phyloP scores from a whole-genome alignment of 441 rosid genomes.

The Euphorbia schlechtendalii region DNA sequence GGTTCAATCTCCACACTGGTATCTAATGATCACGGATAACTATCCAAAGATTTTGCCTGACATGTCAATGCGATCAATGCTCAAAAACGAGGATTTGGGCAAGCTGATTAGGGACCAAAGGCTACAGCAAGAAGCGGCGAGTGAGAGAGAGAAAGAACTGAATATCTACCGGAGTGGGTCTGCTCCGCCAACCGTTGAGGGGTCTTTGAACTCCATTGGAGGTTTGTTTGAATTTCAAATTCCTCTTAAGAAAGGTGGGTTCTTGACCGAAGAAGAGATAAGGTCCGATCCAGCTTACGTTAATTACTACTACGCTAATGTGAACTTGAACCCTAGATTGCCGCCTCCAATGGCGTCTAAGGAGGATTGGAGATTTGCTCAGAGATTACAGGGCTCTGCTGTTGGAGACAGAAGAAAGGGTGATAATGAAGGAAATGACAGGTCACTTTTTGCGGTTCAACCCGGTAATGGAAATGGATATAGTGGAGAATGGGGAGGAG shows the following conservation, averaged over 20 bases:
- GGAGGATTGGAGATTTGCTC: conserved; percentile 66
- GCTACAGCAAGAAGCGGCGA: conserved; percentile 29
- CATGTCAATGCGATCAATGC: conserved; percentile 48
- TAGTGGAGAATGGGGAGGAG: conserved; percentile 61
- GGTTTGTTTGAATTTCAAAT: conserved; percentile 34
- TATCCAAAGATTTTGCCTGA: conserved; percentile 50
- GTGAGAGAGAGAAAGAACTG: conserved; percentile 51
- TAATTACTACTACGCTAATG: conserved; percentile 54
- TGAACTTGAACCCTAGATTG: conserved; percentile 59
- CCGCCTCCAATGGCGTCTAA: conserved; percentile 63
- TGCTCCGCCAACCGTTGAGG: conserved; percentile 75
- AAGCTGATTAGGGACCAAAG: conserved; percentile 43
- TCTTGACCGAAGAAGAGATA: conserved; percentile 48
- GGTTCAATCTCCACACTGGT: conserved; percentile 13
- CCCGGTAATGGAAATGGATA: conserved; percentile 36
- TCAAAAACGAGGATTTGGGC: conserved; percentile 43
- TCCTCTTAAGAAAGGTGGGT: conserved; percentile 28
- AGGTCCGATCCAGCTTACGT: conserved; percentile 62
- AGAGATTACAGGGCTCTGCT: conserved; percentile 42
- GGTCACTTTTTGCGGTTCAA: conserved; percentile 41
- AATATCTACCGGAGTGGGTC: conserved; percentile 61
- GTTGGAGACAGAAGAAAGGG: conserved; percentile 49
- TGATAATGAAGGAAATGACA: conserved; percentile 26
- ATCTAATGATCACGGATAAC: conserved; percentile 41
- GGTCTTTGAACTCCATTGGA: conserved; percentile 53